Conservation (phyloP, 106 monocot genomes). For the Dactylorhiza incarnata region DNA sequence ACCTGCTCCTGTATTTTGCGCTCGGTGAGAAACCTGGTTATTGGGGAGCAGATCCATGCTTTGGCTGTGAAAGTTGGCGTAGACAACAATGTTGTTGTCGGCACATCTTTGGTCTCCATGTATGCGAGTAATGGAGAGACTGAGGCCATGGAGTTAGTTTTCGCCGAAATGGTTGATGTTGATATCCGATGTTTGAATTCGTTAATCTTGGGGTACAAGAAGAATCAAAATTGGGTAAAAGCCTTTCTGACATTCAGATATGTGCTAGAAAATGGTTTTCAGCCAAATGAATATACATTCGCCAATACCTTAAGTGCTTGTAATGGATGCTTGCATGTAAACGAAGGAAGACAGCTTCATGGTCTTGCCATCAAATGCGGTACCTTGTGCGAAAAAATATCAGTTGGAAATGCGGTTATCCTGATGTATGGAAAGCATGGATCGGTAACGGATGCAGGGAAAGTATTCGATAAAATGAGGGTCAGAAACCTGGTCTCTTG, state of each 20-base stretch:
- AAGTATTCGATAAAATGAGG: conserved; percentile 7
- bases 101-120: conserved; percentile 11
- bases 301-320: conserved; percentile 11
- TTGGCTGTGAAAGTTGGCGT: conserved; percentile 1
- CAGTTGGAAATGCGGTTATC: conserved; percentile 11
- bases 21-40: neutral
- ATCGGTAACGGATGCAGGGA: conserved; percentile 12
- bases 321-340: neutral
- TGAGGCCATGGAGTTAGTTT: conserved; percentile 1
- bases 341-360: conserved; percentile 13
- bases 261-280: conserved; percentile 6
- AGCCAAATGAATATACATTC: conserved; percentile 15
- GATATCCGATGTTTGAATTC: conserved; percentile 19
- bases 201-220: conserved; percentile 15
- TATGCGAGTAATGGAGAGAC: conserved; percentile 6
- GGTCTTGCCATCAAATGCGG: conserved; percentile 14
- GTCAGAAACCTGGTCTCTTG: conserved; percentile 8
- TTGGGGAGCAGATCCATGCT: conserved; percentile 10
- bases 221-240: neutral
- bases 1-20: conserved; percentile 11
- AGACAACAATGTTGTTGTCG: conserved; percentile 2
- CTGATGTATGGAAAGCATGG: conserved; percentile 17
- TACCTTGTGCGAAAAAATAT: conserved; percentile 2
- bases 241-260: conserved; percentile 3
- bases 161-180: conserved; percentile 4